Base-by-base conservation (phyloP, 2,329 filamentous ascomycete genomes). In the Escovopsis sp. region DNA sequence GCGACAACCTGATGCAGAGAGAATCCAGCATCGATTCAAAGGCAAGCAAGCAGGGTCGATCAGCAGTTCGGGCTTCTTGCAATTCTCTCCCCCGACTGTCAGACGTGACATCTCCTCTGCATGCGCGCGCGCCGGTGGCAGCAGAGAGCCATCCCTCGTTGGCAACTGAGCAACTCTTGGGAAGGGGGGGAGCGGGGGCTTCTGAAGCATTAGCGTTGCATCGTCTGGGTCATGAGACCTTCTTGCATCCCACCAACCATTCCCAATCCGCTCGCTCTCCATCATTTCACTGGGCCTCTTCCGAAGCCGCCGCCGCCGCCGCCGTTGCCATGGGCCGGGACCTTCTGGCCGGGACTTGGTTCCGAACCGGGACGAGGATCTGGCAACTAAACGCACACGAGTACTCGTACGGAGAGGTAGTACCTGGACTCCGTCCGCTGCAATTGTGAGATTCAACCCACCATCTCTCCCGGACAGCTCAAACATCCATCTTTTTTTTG, bases 171-270 rank as follows among this genome's bases (percentile, higher is more conserved):
- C 37, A 29, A 45, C 48, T 47, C 41, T 43, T 47, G 37, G 44
- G 43, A 30, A 30, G 27, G 27, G 27, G 20, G 20, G 27, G 27
- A 30, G 27, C 27, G 27, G 27, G 27, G 27, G 11, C 27, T 30
- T 11, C 27, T 30, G 27, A 30, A 42, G 37, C 44, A 42, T 52
- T 57, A 53, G 53, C 54, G 52, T 53, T 48, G 50, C 48, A 50
- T 50, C 44, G 43, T 46, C 44, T 44, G 45, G 54, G 53, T 57
- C 55, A 56, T 56, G 54, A 49, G 55, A 57, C 53, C 53, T 46
- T 39, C 38, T 47, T 43, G 43, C 45, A 51, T 50, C 50, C 48
- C 50, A 47, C 45, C 47, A 38, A 25, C 36, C 27, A n/a, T 38
- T 38, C 27, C 27, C 27, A 30, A 30, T 30, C 27, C 11, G 27